Base-by-base conservation (phyloP, 768 basidiomycete species). In the Phlebiopsis gigantea region DNA sequence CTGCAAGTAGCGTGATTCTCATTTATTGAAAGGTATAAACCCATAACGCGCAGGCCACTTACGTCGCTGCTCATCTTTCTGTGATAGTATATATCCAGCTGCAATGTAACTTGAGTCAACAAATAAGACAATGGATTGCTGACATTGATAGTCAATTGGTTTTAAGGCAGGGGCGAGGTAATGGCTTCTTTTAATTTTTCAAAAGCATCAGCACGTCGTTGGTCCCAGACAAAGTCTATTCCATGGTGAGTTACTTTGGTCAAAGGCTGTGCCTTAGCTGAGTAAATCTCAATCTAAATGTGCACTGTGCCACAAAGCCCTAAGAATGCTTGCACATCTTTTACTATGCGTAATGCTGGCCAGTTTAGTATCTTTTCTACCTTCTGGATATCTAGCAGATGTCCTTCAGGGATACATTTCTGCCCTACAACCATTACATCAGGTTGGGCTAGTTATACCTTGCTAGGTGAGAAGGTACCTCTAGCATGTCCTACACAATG, bases 81-180 rank as follows among this genome's bases (percentile, higher is more conserved):
- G 76, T 17, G 65, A 73, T 0, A 79, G 65, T 28, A 73, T 67
- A 39, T 65, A 77, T 0, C 76, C 74, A 1, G 76, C 66, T 0
- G 69, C 72, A 6, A 72, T 67, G 5, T 49, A 48, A 0, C 69
- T 73, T 0, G 74, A 70, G 59, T 77, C 75, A 0, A 77, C 76
- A 5, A 71, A 62, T 0, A 77, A 49, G 0, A 72, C 68, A 25
- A 76, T 61, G 0, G 0, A 60, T 2, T 46, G 19, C 0, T 60
- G 57, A 0, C 63, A 68, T 7, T 26, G 7, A 54, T 76, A 75
- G 47, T 75, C 65, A 17, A 78, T 64, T 0, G 72, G 67, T 5
- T 60, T 41, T 5, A 77, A 56, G 0, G 68, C 67, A 25, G 72
- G 70, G 1, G 70, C 0, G 55, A 56, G 0, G 63, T 49, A 5